Evolutionary conservation across 345 rosid genomes (phyloP), one percentile per base, ranked within the genome.

Genomic region (Syzygium aromaticum): DNA sequence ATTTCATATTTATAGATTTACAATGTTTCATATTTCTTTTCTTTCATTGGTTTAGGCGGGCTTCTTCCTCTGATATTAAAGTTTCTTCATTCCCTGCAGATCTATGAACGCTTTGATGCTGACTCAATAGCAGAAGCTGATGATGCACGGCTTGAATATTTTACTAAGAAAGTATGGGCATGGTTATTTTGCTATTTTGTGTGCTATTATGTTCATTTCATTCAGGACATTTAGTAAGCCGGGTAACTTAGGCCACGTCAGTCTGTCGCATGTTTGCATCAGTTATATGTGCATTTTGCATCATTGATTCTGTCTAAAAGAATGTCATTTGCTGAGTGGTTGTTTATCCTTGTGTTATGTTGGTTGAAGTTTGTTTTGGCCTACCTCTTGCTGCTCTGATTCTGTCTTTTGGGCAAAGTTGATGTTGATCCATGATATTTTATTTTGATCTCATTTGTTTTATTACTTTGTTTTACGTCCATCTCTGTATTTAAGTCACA

Each of bases 71-170:
- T 87, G 80, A 77, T 85, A 54, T 61, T 89, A 28, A 88, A 85
- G 64, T 27, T 30, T 87, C 89, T 85, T 90, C 6, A 52, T 89
- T 63, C 54, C n/a, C 53, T 87, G 86, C 95, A 97, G 99, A 91
- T 97, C 64, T 97, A 92, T 90, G 97, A 96, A 91, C 94, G 98
- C 85, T 94, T 96, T 91, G 92, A 91, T 87, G 95, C 93, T 61
- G 92, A 90, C 59, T 93, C 96, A 43, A 87, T 93, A 63, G 88
- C 61, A 83, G 91, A 94, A 64, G 96, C 84, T 14, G 96, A 95
- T 87, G 92, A 94, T 92, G 98, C 96, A 67, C 98, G 99, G 87
- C 92, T 94, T 87, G 98, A 95, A 73, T 93, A 95, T 89, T 97
- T 97, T 89, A 86, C 94, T 57, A 93, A 92, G 88, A 97, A 96